Evolutionary conservation across 306 rosid species (phyloP), one percentile per base, ranked within the genome.

Genomic region (Abrus pulchellus): DNA sequence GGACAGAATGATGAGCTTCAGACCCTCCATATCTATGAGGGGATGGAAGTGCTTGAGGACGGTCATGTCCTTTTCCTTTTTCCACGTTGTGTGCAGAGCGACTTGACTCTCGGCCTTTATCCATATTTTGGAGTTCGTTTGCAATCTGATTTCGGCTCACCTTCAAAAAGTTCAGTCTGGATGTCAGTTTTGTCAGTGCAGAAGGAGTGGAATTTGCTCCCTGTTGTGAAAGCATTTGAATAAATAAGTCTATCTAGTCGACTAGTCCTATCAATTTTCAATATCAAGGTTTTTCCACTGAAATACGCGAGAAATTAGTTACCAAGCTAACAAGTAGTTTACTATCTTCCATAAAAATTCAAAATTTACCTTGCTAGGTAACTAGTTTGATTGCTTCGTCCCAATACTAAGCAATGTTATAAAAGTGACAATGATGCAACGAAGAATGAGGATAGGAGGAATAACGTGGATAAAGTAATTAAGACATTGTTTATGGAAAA

Each of bases 111-210:
- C 83, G 81, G 50, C 89, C 80, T 71, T 76, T 88, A 40, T 89
- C 93, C 81, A 68, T 14, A n/a, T 87, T 83, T 63, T 89, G 94
- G 76, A 81, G 82, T 77, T 94, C 98, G 79, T 72, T 89, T 56
- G 88, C 78, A 57, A 52, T 78, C 72, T 90, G 98, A 79, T 74
- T 85, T 12, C 90, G 88, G 36, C 86, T 79, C 87, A 91, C 98
- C 88, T 96, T 93, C 93, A 96, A 83, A 82, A 96, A 89, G 85
- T 96, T 93, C 76, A 89, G 89, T 63, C 89, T 85, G 70, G 89
- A 85, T 12, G 97, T 90, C 89, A 93, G 80, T 87, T 95, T 95
- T 44, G 99, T 86, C 81, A 89, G 43, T 53, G 92, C 93, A 78
- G 91, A 87, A 85, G 86, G 41, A 14, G 92, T 75, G 30, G 82